phyloP scores from a whole-genome alignment of 2,329 filamentous ascomycete genomes.

The Fusarium subtropicale region DNA sequence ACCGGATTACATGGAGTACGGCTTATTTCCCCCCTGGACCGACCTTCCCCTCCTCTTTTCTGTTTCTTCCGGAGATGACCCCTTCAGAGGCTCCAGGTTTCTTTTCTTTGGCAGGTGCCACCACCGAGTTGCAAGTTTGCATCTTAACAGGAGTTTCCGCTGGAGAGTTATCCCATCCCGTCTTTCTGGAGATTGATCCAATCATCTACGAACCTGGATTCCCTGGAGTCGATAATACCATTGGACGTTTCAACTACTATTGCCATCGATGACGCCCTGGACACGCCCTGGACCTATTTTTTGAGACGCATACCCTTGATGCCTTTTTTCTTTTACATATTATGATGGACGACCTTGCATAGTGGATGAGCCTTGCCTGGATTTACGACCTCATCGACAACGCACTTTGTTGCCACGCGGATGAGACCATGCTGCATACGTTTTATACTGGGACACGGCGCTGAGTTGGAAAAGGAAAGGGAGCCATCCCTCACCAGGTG shows the following conservation, averaged over 20 bases:
- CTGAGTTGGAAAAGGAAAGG: conserved; percentile 48
- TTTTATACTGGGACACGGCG: conserved; percentile 49
- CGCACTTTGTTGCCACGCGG: conserved; percentile 43
- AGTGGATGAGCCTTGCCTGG: conserved; percentile 45
- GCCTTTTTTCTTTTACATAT: conserved; percentile 42
- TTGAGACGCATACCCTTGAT: conserved; percentile 39
- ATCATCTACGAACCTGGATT: conserved; percentile 37
- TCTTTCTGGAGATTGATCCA: conserved; percentile 37
- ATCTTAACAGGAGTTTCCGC: conserved; percentile 41
- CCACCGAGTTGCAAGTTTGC: conserved; percentile 49
- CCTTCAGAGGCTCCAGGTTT: conserved; percentile 38
- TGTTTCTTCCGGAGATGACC: conserved; percentile 44
- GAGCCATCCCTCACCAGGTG: conserved; percentile 39
- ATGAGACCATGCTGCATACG: conserved; percentile 53
- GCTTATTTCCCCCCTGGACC: conserved; percentile 45
- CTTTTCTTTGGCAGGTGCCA: conserved; percentile 44
- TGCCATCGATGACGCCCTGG: conserved; percentile 44
- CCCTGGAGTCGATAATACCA: conserved; percentile 42
- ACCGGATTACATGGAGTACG: conserved; percentile 46
- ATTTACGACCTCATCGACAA: conserved; percentile 46
- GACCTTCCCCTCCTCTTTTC: conserved; percentile 44
- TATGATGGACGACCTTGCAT: conserved; percentile 47
- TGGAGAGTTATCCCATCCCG: conserved; percentile 44
- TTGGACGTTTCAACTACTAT: conserved; percentile 44
- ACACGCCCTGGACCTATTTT: conserved; percentile 36